These are phyloP conservation scores for Exophiala oligosperma DNA, from an alignment of 2,329 filamentous ascomycete genomes.

Conservation along the genomic window DNA sequence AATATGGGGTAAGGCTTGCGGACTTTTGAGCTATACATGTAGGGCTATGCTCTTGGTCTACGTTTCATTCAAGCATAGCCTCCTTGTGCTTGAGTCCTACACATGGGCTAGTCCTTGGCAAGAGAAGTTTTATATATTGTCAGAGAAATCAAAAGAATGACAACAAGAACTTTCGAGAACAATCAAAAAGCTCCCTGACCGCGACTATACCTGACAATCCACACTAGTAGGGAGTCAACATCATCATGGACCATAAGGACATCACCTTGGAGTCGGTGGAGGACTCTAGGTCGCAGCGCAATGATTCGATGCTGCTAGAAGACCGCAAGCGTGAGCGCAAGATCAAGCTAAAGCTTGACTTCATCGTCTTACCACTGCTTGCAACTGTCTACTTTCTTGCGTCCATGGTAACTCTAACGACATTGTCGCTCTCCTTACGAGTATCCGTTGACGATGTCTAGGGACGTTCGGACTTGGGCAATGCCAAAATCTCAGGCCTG, in stretches of 20 bases:
- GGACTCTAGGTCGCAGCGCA: not conserved
- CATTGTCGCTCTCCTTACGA: not conserved
- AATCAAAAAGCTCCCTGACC: too few species aligned
- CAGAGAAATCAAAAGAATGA: too few species aligned
- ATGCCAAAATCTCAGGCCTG: conserved; percentile 14
- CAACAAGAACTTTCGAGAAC: too few species aligned
- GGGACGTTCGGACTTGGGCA: conserved; percentile 14
- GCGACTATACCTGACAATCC: too few species aligned
- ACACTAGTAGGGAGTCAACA: too few species aligned
- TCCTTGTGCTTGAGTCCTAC: too few species aligned
- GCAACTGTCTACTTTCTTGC: conserved; percentile 16
- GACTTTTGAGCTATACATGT: too few species aligned
- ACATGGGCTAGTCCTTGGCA: too few species aligned
- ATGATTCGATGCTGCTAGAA: not conserved
- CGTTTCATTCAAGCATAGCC: too few species aligned
- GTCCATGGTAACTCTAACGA: not conserved
- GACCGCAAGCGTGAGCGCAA: conserved; percentile 8
- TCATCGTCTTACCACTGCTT: conserved; percentile 15
- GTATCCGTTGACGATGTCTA: not conserved
- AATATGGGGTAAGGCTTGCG: not conserved
- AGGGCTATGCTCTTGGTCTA: too few species aligned
- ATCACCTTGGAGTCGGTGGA: conserved; percentile 4
- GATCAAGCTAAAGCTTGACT: conserved; percentile 18
- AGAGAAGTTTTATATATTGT: too few species aligned
- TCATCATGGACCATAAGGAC: conserved; percentile 5